These are phyloP conservation scores for Chrysanthemum seticuspe DNA, from an alignment of 129 eudicot species.

Conservation along the genomic window DNA sequence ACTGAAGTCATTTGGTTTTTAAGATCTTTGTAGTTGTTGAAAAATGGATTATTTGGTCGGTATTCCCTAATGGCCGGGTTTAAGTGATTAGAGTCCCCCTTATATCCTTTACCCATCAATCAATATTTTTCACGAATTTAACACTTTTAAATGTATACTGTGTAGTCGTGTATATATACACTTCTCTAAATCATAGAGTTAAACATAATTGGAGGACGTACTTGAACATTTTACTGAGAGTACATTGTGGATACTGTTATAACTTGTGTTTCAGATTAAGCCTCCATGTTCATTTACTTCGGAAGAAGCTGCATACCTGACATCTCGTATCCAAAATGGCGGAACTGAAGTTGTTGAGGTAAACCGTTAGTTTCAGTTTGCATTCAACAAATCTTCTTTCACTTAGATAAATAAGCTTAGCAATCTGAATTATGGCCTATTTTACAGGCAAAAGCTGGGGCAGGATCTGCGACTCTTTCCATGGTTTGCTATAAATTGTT, in stretches of 20 bases:
- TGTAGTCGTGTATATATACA: too few relatives aligned
- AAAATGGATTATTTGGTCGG: background rate
- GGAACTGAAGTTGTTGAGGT: slow-evolving; percentile 99
- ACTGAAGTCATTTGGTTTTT: slow-evolving; percentile 10
- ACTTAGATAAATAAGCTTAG: background rate
- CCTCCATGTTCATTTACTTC: slow-evolving; percentile 77
- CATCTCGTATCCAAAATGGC: slow-evolving; percentile 87
- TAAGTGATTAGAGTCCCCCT: too few relatives aligned
- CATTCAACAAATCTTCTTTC: background rate
- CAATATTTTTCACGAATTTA: too few relatives aligned
- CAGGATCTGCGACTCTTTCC: slow-evolving; percentile 97
- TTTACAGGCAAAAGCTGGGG: slow-evolving; percentile 95
- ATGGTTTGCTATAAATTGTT: slow-evolving; percentile 49
- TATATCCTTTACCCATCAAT: too few relatives aligned
- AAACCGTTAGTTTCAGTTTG: slow-evolving; percentile 11
- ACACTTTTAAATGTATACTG: too few relatives aligned
- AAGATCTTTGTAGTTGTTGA: background rate
- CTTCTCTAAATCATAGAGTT: background rate
- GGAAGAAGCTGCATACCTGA: slow-evolving; percentile 62
- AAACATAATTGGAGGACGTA: background rate
- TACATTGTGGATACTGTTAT: background rate
- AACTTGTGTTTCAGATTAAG: slow-evolving; percentile 49
- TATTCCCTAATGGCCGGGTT: too few relatives aligned
- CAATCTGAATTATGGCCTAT: background rate
- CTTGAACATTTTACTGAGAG: background rate